These are phyloP conservation scores for Cornus florida DNA, from an alignment of 148 eudicot species.

Conservation along the genomic window DNA sequence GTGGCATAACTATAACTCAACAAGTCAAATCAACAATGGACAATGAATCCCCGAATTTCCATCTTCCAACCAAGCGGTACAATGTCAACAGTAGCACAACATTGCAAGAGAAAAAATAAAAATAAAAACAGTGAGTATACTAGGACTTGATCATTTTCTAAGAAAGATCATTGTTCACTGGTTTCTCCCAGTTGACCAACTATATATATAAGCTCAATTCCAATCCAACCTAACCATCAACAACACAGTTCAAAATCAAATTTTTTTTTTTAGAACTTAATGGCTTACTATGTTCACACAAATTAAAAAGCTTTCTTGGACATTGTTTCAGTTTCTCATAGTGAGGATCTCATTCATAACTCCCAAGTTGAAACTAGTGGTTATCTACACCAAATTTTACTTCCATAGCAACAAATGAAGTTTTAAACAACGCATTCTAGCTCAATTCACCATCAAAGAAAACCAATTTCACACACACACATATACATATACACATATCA, in stretches of 20 bases:
- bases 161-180: neutral
- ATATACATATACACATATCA: too few relatives aligned
- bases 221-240: too few relatives aligned
- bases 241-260: too few relatives aligned
- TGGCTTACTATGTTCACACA: too few relatives aligned
- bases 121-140: too few relatives aligned
- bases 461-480: too few relatives aligned
- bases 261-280: too few relatives aligned
- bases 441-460: neutral
- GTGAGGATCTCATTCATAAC: neutral
- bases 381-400: neutral
- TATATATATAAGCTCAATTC: neutral
- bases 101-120: neutral
- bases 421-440: neutral
- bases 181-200: neutral
- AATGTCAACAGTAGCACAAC: neutral
- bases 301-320: too few relatives aligned
- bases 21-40: neutral
- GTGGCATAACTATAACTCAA: neutral
- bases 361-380: neutral
- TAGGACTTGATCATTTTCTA: neutral
- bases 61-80: neutral
- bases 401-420: neutral
- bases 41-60: neutral
- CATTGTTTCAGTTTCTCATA: too few relatives aligned